Percentiles rank a stretch among this genome's conserved stretches.
Conservation (phyloP, 164 flowering plant species). For the Dillenia turbinata region DNA sequence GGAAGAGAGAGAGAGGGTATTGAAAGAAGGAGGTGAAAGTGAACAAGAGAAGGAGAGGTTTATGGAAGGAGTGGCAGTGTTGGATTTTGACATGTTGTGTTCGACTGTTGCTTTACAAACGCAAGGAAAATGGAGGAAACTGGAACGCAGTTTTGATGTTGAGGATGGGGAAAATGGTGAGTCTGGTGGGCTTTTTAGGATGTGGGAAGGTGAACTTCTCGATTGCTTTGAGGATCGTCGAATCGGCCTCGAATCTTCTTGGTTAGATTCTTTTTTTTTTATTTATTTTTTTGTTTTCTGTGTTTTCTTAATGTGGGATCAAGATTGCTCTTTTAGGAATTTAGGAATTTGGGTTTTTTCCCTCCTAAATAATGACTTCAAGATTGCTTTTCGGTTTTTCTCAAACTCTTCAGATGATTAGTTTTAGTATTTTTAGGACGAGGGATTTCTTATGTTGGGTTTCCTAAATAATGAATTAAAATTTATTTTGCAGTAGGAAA, state of each 20-base stretch:
- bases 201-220: conserved; percentile 93
- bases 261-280: conserved; percentile 27
- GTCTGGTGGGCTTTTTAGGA: conserved; percentile 70
- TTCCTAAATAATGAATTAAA: no score
- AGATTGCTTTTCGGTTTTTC: no score
- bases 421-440: no score
- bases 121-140: conserved; percentile 53
- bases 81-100: conserved; percentile 90
- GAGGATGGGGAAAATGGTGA: conserved; percentile 29
- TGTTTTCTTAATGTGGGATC: not conserved
- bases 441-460: no score
- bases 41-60: conserved; percentile 35
- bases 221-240: conserved; percentile 84
- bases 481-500: no score
- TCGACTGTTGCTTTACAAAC: conserved; percentile 88
- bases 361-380: not conserved
- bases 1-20: conserved; percentile 13
- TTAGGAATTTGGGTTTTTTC: not conserved
- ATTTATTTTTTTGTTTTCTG: conserved; percentile 4
- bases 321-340: not conserved
- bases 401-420: no score
- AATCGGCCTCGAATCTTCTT: conserved; percentile 59
- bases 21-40: conserved; percentile 14
- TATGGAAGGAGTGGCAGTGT: conserved; percentile 50
- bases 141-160: conserved; percentile 19